phyloP scores from a whole-genome alignment of 805 yeast genomes.

The Saccharomycopsis amapae region DNA sequence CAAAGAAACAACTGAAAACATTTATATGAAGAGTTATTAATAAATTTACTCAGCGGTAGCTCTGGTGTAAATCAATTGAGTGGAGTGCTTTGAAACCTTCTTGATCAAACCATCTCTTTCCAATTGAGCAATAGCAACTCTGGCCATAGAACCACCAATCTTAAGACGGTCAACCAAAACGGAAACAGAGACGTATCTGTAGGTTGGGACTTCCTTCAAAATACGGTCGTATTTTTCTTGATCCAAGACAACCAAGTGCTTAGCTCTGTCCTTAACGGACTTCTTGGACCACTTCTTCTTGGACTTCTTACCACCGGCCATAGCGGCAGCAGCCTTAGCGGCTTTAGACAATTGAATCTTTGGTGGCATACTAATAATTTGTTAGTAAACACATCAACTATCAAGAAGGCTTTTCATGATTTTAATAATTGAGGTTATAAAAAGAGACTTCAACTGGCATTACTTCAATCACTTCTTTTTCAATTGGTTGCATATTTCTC shows the following conservation, averaged over 20 bases:
- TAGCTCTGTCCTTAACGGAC: slow-evolving; percentile 99
- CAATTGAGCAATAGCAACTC: slow-evolving; percentile 94
- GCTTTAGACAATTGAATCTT: slow-evolving; percentile 98
- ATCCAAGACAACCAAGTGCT: slow-evolving; percentile 94
- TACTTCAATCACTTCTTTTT: too few relatives aligned
- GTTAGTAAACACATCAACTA: too few relatives aligned
- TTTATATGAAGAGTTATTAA: neutral
- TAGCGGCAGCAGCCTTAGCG: slow-evolving; percentile 99
- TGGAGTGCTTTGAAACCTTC: slow-evolving; percentile 91
- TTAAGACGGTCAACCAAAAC: slow-evolving; percentile 98
- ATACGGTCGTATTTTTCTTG: slow-evolving; percentile 99
- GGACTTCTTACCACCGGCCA: slow-evolving; percentile 99
- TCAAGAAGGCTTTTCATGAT: too few relatives aligned
- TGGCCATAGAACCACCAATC: slow-evolving; percentile 98
- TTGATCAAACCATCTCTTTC: slow-evolving; percentile 92
- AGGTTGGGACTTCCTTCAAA: slow-evolving; percentile 98
- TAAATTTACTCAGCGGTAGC: slow-evolving; percentile 56
- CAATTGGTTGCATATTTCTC: too few relatives aligned
- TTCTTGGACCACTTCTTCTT: slow-evolving; percentile 99
- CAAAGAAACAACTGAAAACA: neutral
- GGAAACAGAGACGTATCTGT: slow-evolving; percentile 96
- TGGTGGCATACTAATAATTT: slow-evolving; percentile 77
- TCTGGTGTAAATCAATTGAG: slow-evolving; percentile 91
- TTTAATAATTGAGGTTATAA: too few relatives aligned
- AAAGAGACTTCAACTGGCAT: too few relatives aligned